Percentiles rank a stretch among this genome's conserved stretches.
Evolutionary conservation across 2,329 filamentous ascomycete genomes (phyloP).

Genomic region (Pseudocercospora fuligena): DNA sequence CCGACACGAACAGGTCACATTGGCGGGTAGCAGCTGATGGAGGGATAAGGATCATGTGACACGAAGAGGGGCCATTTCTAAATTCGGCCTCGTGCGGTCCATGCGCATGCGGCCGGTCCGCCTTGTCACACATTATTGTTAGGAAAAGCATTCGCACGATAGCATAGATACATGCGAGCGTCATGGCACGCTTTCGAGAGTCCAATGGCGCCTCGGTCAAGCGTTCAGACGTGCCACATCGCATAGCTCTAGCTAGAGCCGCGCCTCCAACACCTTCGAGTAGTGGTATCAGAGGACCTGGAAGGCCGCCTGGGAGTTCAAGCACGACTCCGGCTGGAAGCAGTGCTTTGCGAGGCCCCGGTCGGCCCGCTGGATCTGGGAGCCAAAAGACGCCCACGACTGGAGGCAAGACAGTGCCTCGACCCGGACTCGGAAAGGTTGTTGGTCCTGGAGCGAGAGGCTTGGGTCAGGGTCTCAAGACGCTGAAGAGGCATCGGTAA

Average conservation of each 20-base stretch:
- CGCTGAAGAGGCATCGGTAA: constrained; percentile 33
- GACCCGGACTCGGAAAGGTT: constrained; percentile 19
- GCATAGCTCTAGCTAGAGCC: neutral
- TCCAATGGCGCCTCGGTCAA: constrained; percentile 4
- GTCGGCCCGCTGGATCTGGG: neutral
- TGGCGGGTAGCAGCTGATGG: too few relatives aligned
- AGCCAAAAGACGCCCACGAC: constrained; percentile 13
- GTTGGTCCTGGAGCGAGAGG: constrained; percentile 25
- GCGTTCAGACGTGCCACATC: constrained; percentile 17
- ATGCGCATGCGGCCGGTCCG: too few relatives aligned
- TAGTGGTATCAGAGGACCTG: constrained; percentile 6
- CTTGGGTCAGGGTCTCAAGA: constrained; percentile 23
- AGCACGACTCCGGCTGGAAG: neutral
- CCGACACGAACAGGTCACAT: too few relatives aligned
- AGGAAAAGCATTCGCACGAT: neutral
- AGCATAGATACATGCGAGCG: neutral
- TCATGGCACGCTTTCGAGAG: neutral
- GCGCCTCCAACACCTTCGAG: constrained; percentile 1
- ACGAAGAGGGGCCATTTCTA: too few relatives aligned
- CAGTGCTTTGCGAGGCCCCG: neutral
- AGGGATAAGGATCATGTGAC: too few relatives aligned
- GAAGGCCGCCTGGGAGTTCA: neutral
- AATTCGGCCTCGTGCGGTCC: too few relatives aligned
- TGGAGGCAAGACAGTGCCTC: constrained; percentile 14
- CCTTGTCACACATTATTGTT: neutral